These are phyloP conservation scores for Boletellus ananiceps DNA, from an alignment of 768 basidiomycete species.

Conservation along the genomic window DNA sequence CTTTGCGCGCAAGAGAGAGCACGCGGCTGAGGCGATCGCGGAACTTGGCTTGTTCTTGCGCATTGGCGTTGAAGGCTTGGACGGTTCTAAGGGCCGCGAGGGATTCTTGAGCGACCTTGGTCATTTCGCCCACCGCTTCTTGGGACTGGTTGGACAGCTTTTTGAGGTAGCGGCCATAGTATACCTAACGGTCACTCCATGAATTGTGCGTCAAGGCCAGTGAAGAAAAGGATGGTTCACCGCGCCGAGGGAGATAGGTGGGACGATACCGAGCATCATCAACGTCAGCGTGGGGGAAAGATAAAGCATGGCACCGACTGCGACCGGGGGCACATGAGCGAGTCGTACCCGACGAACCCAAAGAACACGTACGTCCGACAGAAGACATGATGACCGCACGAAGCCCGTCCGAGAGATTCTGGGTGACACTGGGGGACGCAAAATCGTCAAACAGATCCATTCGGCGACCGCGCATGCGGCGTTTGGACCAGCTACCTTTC, in stretches of 20 bases:
- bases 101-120: slow-evolving; percentile 83
- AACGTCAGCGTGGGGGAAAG: slow-evolving; percentile 83
- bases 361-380: slow-evolving; percentile 70
- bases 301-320: slow-evolving; percentile 94
- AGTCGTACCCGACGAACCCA: neutral
- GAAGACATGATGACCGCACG: slow-evolving; percentile 88
- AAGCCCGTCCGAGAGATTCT: slow-evolving; percentile 74
- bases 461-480: too few species aligned
- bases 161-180: slow-evolving; percentile 94
- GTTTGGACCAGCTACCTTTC: slow-evolving; percentile 54
- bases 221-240: slow-evolving; percentile 36
- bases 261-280: slow-evolving; percentile 90
- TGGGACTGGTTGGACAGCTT: slow-evolving; percentile 89
- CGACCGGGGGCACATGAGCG: neutral
- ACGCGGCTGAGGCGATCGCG: slow-evolving; percentile 59
- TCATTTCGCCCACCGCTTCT: slow-evolving; percentile 94
- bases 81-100: slow-evolving; percentile 84
- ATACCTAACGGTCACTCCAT: slow-evolving; percentile 52
- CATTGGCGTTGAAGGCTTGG: slow-evolving; percentile 84
- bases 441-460: neutral
- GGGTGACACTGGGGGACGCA: slow-evolving; percentile 50
- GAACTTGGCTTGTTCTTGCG: slow-evolving; percentile 76
- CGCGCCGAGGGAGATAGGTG: slow-evolving; percentile 81
- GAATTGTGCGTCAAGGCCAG: slow-evolving; percentile 7
- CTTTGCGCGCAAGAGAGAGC: slow-evolving; percentile 72